Evolutionary conservation across 768 basidiomycete species (phyloP).

Genomic region (Tulasnella sp.): DNA sequence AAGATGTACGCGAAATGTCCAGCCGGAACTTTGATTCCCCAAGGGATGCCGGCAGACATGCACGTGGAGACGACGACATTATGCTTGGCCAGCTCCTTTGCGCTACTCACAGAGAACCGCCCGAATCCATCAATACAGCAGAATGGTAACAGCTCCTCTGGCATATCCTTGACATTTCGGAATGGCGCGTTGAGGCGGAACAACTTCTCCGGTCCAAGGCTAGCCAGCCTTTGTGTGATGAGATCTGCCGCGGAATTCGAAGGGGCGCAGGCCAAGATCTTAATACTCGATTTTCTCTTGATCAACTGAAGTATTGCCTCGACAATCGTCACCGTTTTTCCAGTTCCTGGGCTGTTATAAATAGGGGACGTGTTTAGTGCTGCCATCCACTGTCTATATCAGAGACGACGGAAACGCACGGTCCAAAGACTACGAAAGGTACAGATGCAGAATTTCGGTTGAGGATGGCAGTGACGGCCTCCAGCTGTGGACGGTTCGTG

Average conservation of each 20-base stretch:
- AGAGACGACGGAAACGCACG: neutral
- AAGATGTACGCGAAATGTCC: conserved; percentile 63
- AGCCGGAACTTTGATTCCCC: conserved; percentile 44
- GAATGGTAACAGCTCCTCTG: conserved; percentile 32
- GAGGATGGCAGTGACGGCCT: conserved; percentile 2
- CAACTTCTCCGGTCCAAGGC: conserved; percentile 2
- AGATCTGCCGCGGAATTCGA: conserved; percentile 22
- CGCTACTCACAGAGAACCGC: conserved; percentile 36
- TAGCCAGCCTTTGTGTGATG: conserved; percentile 16
- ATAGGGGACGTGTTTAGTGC: neutral
- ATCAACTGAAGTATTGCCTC: conserved; percentile 20
- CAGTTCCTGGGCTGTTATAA: conserved; percentile 18
- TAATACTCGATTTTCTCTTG: neutral
- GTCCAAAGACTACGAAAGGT: conserved; percentile 9
- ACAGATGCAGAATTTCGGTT: neutral
- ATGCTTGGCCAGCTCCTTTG: conserved; percentile 33
- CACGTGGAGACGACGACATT: conserved; percentile 56
- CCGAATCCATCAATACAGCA: conserved; percentile 33
- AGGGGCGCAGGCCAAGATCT: conserved; percentile 20
- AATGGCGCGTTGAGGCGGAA: conserved; percentile 20
- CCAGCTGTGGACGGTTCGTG: conserved; percentile 3
- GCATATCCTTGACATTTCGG: conserved; percentile 28
- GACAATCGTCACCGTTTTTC: conserved; percentile 20
- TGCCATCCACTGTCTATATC: neutral
- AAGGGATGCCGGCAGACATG: conserved; percentile 46